Conservation (phyloP, 2,329 filamentous ascomycete genomes). For the Arachnomyces sp. region DNA sequence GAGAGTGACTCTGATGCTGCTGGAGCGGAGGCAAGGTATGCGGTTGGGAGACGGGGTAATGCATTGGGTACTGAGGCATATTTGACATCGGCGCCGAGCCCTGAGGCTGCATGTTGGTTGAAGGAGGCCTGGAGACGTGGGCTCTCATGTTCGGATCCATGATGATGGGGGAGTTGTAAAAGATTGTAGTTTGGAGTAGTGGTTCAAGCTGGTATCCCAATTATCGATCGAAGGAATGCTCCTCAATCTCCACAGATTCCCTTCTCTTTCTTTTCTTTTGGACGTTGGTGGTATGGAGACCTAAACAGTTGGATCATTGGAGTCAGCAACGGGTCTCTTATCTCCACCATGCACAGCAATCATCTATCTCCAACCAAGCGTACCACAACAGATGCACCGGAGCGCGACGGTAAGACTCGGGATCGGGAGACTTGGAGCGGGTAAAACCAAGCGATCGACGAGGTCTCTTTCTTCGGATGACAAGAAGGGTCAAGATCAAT, state of each 20-base stretch:
- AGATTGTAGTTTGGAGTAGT: background rate
- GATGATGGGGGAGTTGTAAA: slow-evolving; percentile 11
- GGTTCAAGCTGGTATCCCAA: no score
- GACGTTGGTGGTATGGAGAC: no score
- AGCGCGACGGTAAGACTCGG: no score
- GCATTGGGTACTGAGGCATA: slow-evolving; percentile 41
- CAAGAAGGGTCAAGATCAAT: no score
- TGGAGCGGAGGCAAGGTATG: slow-evolving; percentile 41
- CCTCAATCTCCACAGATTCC: background rate
- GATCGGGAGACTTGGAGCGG: no score
- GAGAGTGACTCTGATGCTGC: slow-evolving; percentile 38
- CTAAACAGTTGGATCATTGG: no score
- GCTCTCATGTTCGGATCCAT: slow-evolving; percentile 39
- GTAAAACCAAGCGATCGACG: no score
- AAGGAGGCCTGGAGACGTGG: slow-evolving; percentile 37
- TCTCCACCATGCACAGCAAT: no score
- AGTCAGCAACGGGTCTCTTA: no score
- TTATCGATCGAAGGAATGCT: background rate
- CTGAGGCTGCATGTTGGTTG: slow-evolving; percentile 38
- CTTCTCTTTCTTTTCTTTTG: slow-evolving; percentile 1
- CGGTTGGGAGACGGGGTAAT: slow-evolving; percentile 36
- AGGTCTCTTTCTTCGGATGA: no score
- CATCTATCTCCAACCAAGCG: no score
- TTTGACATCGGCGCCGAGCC: slow-evolving; percentile 38
- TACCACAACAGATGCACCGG: no score